Evolutionary conservation across 2,329 filamentous ascomycete genomes (phyloP).

Genomic region (Nothophaeocryptopus gaeumannii): DNA sequence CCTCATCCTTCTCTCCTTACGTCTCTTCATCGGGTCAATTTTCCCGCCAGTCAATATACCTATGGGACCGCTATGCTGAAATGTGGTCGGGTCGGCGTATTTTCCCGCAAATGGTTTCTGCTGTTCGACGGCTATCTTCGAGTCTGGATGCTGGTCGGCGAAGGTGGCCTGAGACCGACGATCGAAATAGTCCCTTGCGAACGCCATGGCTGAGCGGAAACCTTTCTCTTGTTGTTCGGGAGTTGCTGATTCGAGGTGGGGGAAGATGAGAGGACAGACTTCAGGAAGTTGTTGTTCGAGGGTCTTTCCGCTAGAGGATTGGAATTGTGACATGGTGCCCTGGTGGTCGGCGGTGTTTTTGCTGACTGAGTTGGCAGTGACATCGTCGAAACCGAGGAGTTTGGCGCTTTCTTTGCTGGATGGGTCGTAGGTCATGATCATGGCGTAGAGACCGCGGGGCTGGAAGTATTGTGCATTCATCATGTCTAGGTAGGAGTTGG

Average conservation of each 20-base stretch:
- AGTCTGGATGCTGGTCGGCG: conserved; percentile 48
- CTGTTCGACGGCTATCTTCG: conserved; percentile 46
- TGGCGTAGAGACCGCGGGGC: conserved; percentile 52
- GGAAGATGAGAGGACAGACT: conserved; percentile 48
- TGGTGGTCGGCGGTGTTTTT: background rate
- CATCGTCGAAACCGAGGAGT: background rate
- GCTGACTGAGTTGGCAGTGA: background rate
- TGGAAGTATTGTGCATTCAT: conserved; percentile 55
- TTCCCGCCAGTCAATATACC: conserved; percentile 46
- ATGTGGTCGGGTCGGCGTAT: conserved; percentile 1
- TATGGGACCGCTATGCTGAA: conserved; percentile 21
- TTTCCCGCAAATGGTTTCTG: conserved; percentile 40
- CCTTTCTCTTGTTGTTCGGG: background rate
- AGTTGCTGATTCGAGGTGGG: conserved; percentile 34
- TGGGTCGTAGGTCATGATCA: conserved; percentile 41
- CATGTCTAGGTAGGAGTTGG: conserved; percentile 53
- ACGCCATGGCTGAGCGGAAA: conserved; percentile 21
- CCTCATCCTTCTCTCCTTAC: background rate
- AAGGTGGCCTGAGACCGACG: conserved; percentile 45
- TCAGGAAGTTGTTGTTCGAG: conserved; percentile 42
- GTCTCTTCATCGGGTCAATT: conserved; percentile 18
- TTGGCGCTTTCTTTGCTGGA: background rate
- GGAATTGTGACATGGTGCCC: conserved; percentile 16
- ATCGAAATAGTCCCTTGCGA: conserved; percentile 48
- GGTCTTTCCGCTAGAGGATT: conserved; percentile 35